Conservation (phyloP, 768 basidiomycete species). For the Dentipellis sp. region DNA sequence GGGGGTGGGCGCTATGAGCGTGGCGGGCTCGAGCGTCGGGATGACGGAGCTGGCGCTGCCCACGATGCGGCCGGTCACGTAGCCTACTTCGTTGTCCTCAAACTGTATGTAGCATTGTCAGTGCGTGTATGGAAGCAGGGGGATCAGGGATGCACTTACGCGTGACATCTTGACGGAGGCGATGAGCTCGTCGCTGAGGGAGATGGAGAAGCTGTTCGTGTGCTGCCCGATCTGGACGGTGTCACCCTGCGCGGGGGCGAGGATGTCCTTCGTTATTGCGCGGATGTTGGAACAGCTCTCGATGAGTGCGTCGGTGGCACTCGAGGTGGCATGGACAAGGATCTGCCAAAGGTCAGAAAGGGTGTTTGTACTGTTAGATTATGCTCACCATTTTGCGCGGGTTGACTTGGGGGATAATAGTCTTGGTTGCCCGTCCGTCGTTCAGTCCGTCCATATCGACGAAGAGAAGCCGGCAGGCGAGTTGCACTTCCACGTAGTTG, state of each 20-base stretch:
- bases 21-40: slow-evolving; percentile 73
- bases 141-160: slow-evolving; percentile 36
- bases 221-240: slow-evolving; percentile 89
- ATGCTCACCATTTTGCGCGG: slow-evolving; percentile 82
- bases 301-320: slow-evolving; percentile 64
- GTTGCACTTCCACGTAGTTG: slow-evolving; percentile 63
- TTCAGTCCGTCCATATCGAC: slow-evolving; percentile 96
- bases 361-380: background rate
- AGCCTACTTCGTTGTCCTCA: slow-evolving; percentile 96
- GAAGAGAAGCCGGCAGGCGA: slow-evolving; percentile 82
- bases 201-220: slow-evolving; percentile 89
- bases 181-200: slow-evolving; percentile 83
- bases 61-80: slow-evolving; percentile 80
- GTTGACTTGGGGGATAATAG: slow-evolving; percentile 92
- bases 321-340: slow-evolving; percentile 68
- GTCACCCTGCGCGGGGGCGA: slow-evolving; percentile 68
- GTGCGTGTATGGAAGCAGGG: background rate
- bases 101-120: slow-evolving; percentile 50
- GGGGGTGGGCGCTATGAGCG: slow-evolving; percentile 7
- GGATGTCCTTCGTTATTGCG: slow-evolving; percentile 90
- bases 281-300: slow-evolving; percentile 77
- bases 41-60: slow-evolving; percentile 82
- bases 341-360: slow-evolving; percentile 42
- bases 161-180: slow-evolving; percentile 76
- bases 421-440: slow-evolving; percentile 94